Conservation (phyloP, 352 stramenopile species). For the Phytopythium kandeliae region DNA sequence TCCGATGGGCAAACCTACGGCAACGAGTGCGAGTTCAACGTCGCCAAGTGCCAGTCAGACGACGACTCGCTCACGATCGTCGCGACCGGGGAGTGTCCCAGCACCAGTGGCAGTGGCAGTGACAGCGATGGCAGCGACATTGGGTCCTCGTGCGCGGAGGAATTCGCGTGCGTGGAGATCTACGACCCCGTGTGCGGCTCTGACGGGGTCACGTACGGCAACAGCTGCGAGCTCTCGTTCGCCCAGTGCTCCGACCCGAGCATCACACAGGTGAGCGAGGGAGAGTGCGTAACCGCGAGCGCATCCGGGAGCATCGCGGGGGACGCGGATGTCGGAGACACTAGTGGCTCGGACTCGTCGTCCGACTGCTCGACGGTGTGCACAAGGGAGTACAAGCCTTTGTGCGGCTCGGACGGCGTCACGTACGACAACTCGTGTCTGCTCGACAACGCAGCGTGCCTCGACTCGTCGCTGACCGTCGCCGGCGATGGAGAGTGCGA, state of each 20-base stretch:
- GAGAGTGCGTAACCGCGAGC: constrained; percentile 15
- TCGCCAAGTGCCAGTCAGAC: constrained; percentile 21
- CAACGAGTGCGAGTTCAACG: constrained; percentile 45
- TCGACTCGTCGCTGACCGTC: constrained; percentile 15
- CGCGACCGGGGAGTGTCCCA: constrained; percentile 16
- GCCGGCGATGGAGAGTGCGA: constrained; percentile 19
- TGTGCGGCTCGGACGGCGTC: constrained; percentile 40
- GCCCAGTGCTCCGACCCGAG: constrained; percentile 18
- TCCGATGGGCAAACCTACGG: constrained; percentile 13
- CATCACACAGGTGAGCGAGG: constrained; percentile 13
- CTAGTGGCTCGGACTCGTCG: neutral
- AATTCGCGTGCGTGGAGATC: constrained; percentile 21
- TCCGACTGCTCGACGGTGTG: constrained; percentile 9
- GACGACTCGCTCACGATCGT: constrained; percentile 18
- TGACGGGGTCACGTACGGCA: constrained; percentile 39
- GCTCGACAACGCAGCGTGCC: constrained; percentile 24
- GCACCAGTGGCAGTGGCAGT: constrained; percentile 10
- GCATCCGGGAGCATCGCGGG: constrained; percentile 1
- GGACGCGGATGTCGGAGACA: neutral
- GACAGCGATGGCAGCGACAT: constrained; percentile 1
- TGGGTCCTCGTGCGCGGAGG: constrained; percentile 8
- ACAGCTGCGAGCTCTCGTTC: constrained; percentile 26
- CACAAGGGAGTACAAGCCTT: constrained; percentile 20
- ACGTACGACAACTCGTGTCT: constrained; percentile 46
- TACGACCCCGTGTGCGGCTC: constrained; percentile 37